Base-by-base conservation (phyloP, 1,284 basidiomycete species). In the Rhodotorula sp. region DNA sequence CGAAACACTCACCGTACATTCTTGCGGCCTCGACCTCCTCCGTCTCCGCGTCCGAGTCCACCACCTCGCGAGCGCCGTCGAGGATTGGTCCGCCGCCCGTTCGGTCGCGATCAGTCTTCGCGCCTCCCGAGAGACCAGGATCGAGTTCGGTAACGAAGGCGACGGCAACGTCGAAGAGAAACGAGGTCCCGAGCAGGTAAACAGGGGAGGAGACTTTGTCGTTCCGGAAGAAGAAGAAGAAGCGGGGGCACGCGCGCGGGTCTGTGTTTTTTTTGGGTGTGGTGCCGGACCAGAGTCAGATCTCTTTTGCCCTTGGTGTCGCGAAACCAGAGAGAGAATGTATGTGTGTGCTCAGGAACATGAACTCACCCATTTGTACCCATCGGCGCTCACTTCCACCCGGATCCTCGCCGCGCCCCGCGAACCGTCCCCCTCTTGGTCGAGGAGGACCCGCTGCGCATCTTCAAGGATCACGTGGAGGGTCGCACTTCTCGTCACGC, bases 361-460 rank as follows among this genome's bases (percentile, higher is more conserved):
- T 29, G 46, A 26, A 62, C 77, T 43, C 57, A 77, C 77, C 78
- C 78, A 79, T 8, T 58, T 49, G 20, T 67, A 66, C 21, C 76
- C 78, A 59, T 79, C 74, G 4, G 46, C 34, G 20, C 76, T 77
- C 1, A 78, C 72, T 49, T 79, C 71, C n/a, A 75, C 52, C 8
- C 23, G 21, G 18, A 26, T 66, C 14, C 10, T 54, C n/a, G 7
- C 12, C 48, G 14, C 48, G 12, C 16, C n/a, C n/a, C n/a, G n/a
- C n/a, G n/a, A n/a, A n/a, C n/a, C 23, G 49, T 18, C 49, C 18
- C 49, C 49, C 2, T 6, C 49, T 1, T 8, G 20, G 5, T 18
- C 49, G 49, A 51, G 34, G 21, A 73, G 48, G 15, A 79, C 26
- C 23, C n/a, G 8, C 21, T 57, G 63, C 10, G 67, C 61, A 31